Base-by-base conservation (phyloP, 2,329 filamentous ascomycete genomes). In the Aspergillus ustus region DNA sequence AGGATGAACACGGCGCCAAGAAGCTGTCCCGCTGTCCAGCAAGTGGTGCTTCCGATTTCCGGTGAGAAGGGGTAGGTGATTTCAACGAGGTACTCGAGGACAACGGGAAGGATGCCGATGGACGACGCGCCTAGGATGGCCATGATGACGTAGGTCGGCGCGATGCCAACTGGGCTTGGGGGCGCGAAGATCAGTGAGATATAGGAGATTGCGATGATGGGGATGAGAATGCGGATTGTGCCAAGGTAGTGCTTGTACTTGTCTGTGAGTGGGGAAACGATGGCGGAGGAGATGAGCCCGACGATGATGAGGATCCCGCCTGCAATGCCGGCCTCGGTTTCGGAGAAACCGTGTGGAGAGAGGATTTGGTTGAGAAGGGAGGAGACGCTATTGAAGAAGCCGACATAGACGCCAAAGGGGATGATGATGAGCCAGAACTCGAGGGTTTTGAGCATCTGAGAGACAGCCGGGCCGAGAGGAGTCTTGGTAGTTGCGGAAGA, bases 321-420 rank as follows among this genome's bases (percentile, higher is more conserved):
- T 11, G 89, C 92, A 70, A 98, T 93, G 37, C 95, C 95, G 22
- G 94, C 91, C 59, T 97, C 85, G 66, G 90, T 89, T 74, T 96
- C 90, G 62, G 81, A 85, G 84, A 92, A 96, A 70, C 87, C 91
- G 78, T 97, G 94, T 0, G 95, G 95, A 44, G 86, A 82, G 66
- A 98, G 85, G 73, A 98, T 91, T 74, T 97, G 94, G 80, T 94
- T 96, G 9, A 98, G 84, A 1, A 98, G 86, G 1, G 91, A 91
- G 53, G 93, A 96, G 67, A 93, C 82, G 67, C 90, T 90, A 83
- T 98, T 98, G 87, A 99, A 99, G 80, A 95, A 89, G 70, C 91
- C 93, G 63, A 97, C 91, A 76, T 93, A 97, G 70, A 93, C 78
- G 66, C 86, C 80, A 78, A 94, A 98, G n/a, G 93, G 89, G 62